Evolutionary conservation across 129 eudicot genomes (phyloP), one percentile per base, ranked within the genome.

Genomic region (Cynara cardunculus): DNA sequence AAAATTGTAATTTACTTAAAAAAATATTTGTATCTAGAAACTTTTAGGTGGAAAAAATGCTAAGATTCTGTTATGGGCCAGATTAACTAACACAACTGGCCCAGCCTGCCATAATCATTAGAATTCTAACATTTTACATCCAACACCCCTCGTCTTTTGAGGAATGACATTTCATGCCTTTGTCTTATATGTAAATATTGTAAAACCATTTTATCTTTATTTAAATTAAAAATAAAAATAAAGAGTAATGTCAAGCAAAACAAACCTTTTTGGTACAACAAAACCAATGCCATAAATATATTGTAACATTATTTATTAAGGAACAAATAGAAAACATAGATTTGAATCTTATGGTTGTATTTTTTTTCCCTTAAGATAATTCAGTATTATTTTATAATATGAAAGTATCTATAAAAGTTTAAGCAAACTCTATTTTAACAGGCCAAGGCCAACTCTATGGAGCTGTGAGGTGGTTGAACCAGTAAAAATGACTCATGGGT

Each of bases 31-130:
- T 16, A 13, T 76, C 49, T 12, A 69, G 65, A 82, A 56, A 61
- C 74, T 83, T 77, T 76, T 77, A 56, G 78, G 41, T 71, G 82
- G 82, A 56, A 78, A 74, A 75, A 68, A 75, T 77, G 77, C 62
- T n/a, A 56, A 56, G 65, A 56, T 56, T 56, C 65, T 39, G 5
- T 69, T 56, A 39, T 69, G 32, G 34, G 70, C 30, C 19, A 10
- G 61, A 41, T 70, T 76, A 83, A 83, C 78, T 25, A 56, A 69
- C 77, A 83, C 86, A 77, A 77, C 82, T 83, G 86, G 72, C 78
- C 81, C 82, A 83, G 82, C 81, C 73, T 78, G 37, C 78, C 66
- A 75, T 66, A 77, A 83, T 83, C 32, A 83, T 62, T 72, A 71
- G 74, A 62, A 46, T 22, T 25, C 64, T 2, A 76, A 77, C 35